Evolutionary conservation across 352 stramenopile species (phyloP).

Genomic region (Phytophthora tubulina): DNA sequence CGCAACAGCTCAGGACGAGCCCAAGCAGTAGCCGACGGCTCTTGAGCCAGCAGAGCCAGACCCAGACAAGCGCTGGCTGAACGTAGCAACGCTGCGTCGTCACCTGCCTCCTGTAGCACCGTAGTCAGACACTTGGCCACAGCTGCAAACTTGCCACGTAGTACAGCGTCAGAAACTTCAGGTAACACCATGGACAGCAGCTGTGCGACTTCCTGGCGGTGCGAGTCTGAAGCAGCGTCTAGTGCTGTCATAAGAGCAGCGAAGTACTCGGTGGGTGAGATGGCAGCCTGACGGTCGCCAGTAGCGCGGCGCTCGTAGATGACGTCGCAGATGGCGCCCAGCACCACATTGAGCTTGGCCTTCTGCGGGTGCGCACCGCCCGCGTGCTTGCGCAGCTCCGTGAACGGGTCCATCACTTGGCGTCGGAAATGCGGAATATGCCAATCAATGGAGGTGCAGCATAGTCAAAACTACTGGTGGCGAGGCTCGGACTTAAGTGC

Average conservation of each 20-base stretch:
- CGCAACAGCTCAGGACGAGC: conserved; percentile 73
- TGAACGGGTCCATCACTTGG: conserved; percentile 77
- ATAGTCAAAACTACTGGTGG: conserved; percentile 44
- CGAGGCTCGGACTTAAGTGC: conserved; percentile 7
- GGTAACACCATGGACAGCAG: conserved; percentile 83
- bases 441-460: conserved; percentile 48
- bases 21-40: conserved; percentile 71
- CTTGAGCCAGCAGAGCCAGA: conserved; percentile 74
- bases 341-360: conserved; percentile 84
- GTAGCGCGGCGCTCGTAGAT: conserved; percentile 77
- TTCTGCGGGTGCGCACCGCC: conserved; percentile 84
- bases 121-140: conserved; percentile 74
- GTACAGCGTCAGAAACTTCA: conserved; percentile 72
- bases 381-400: conserved; percentile 83
- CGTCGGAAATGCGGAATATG: conserved; percentile 7
- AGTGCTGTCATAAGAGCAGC: conserved; percentile 89
- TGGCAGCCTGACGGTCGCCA: conserved; percentile 36
- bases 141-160: conserved; percentile 83
- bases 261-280: conserved; percentile 90
- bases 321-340: conserved; percentile 84
- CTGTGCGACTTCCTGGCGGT: conserved; percentile 83
- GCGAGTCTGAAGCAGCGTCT: conserved; percentile 73
- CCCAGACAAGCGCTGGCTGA: conserved; percentile 74
- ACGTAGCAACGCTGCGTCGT: conserved; percentile 69
- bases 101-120: conserved; percentile 77